A percentile compares a stretch with the other conserved stretches of the same genome.
Conservation (phyloP, 2,329 filamentous ascomycete genomes). For the Microdochium nivale region DNA sequence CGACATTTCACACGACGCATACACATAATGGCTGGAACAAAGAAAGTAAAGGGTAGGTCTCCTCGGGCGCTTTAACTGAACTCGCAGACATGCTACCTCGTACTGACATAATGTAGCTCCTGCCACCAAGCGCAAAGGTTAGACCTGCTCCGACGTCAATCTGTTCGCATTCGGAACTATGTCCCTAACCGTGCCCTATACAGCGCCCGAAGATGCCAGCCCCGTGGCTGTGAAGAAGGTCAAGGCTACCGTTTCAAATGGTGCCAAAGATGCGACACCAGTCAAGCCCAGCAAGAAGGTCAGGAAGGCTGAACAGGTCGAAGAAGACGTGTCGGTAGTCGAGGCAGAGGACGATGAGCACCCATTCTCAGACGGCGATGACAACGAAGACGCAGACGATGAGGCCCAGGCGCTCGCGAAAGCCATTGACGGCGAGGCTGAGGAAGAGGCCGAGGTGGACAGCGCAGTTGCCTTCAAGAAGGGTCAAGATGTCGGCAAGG, state of each 20-base stretch:
- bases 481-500: constrained; percentile 42
- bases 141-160: constrained; percentile 3
- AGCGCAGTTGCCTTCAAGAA: constrained; percentile 29
- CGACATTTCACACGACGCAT: neutral
- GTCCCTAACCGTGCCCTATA: constrained; percentile 12
- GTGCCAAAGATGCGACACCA: constrained; percentile 13
- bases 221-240: constrained; percentile 35
- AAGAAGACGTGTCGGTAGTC: constrained; percentile 12
- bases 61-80: neutral
- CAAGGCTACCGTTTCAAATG: constrained; percentile 23
- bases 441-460: constrained; percentile 22
- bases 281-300: constrained; percentile 14
- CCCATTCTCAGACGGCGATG: constrained; percentile 22
- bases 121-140: constrained; percentile 28
- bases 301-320: constrained; percentile 13
- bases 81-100: constrained; percentile 21
- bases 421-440: constrained; percentile 36
- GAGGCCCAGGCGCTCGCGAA: constrained; percentile 34
- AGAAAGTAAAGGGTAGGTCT: neutral
- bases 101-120: neutral
- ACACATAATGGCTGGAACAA: neutral
- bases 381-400: constrained; percentile 26
- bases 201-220: constrained; percentile 35
- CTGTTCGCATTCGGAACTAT: neutral
- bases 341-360: constrained; percentile 6